phyloP scores from a whole-genome alignment of 352 stramenopile genomes.

The Pythium biforme region DNA sequence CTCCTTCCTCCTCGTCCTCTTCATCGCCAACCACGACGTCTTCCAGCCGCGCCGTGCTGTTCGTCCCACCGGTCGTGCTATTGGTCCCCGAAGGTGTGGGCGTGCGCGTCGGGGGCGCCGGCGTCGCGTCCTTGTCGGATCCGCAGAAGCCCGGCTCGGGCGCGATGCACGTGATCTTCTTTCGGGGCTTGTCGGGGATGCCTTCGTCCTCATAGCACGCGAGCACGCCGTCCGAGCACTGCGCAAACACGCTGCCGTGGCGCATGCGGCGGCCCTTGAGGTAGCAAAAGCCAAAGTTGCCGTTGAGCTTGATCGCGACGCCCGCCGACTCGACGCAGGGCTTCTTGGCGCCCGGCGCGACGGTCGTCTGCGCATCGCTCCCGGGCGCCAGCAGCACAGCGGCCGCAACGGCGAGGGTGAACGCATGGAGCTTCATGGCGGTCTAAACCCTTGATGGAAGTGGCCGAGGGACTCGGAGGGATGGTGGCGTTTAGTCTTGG shows the following conservation, averaged over 20 bases:
- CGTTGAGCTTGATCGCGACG: conserved; percentile 33
- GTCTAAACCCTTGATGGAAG: too few species aligned
- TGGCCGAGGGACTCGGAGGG: too few species aligned
- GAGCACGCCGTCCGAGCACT: conserved; percentile 38
- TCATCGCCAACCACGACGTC: conserved; percentile 6
- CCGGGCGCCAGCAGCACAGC: neutral
- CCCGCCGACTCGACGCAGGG: conserved; percentile 33
- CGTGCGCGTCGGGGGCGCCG: neutral
- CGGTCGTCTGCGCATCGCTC: conserved; percentile 7
- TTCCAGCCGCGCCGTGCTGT: conserved; percentile 1
- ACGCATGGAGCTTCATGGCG: conserved; percentile 9
- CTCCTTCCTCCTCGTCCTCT: conserved; percentile 6
- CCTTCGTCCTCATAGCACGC: conserved; percentile 42
- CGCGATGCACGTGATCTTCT: conserved; percentile 30
- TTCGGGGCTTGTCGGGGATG: conserved; percentile 40
- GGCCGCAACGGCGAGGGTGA: neutral
- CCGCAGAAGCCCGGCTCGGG: conserved; percentile 36
- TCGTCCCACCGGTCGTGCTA: neutral
- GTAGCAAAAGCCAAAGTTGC: conserved; percentile 48
- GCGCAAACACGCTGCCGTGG: conserved; percentile 35
- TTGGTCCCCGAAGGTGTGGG: neutral
- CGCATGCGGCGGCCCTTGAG: conserved; percentile 45
- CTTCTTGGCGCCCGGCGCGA: conserved; percentile 27
- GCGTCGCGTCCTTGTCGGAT: conserved; percentile 24
- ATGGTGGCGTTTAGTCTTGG: too few species aligned